Evolutionary conservation across 495 filamentous ascomycete species (phyloP).

Genomic region (Penicillium bialowiezense): DNA sequence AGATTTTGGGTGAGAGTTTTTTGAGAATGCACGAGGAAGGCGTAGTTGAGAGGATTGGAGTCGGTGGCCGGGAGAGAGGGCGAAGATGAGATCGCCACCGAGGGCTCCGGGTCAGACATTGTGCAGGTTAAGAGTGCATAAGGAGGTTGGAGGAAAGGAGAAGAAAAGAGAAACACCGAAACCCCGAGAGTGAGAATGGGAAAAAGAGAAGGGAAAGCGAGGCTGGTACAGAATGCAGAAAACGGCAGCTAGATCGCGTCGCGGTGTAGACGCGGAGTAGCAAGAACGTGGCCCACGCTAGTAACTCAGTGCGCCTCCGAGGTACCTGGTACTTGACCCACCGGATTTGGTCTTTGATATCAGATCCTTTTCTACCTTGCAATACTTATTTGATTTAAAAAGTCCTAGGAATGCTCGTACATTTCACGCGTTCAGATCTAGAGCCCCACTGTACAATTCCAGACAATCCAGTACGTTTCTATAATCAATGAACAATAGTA

Average conservation of each 20-base stretch:
- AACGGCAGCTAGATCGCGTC: slow-evolving; percentile 34
- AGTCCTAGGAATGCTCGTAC: too few relatives aligned
- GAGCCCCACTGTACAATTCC: too few relatives aligned
- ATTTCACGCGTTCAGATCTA: too few relatives aligned
- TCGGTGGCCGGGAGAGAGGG: slow-evolving; percentile 36
- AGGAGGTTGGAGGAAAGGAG: slow-evolving; percentile 6
- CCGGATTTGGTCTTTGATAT: neutral
- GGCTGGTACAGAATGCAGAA: slow-evolving; percentile 23
- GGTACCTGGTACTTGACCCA: slow-evolving; percentile 15
- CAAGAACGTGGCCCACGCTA: slow-evolving; percentile 33
- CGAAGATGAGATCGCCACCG: slow-evolving; percentile 35
- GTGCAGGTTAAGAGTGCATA: slow-evolving; percentile 23
- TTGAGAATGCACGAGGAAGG: slow-evolving; percentile 69
- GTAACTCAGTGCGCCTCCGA: slow-evolving; percentile 17
- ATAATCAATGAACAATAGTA: too few relatives aligned
- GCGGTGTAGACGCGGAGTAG: slow-evolving; percentile 43
- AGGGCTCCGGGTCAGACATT: slow-evolving; percentile 40
- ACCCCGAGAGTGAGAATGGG: slow-evolving; percentile 1
- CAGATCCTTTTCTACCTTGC: neutral
- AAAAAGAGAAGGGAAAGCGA: slow-evolving; percentile 12
- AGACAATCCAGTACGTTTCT: too few relatives aligned
- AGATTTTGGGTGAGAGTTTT: slow-evolving; percentile 60
- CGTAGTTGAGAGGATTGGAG: slow-evolving; percentile 47
- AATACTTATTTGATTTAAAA: neutral
- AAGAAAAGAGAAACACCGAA: slow-evolving; percentile 10